These are phyloP conservation scores for Paramecium sonneborni DNA, from an alignment of 73 alveolate species.

Conservation along the genomic window DNA sequence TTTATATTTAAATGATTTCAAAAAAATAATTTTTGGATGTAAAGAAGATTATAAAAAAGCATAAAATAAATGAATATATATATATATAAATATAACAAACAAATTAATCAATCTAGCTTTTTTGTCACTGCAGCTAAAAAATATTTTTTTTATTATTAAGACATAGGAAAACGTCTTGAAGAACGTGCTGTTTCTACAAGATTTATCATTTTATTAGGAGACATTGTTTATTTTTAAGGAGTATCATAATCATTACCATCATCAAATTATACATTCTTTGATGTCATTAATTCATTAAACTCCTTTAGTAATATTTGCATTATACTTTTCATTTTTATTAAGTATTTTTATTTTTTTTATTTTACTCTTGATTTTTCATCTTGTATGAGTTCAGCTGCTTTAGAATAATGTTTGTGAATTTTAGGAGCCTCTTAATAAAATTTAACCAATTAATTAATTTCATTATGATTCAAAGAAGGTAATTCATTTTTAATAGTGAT, in stretches of 20 bases:
- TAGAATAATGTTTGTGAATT: constrained; percentile 1
- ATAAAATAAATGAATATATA: neutral
- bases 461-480: neutral
- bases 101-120: neutral
- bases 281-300: constrained; percentile 30
- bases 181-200: constrained; percentile 43
- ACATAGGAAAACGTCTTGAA: neutral
- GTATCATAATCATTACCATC: constrained; percentile 17
- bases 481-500: neutral
- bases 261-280: neutral
- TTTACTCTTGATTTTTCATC: constrained; percentile 8
- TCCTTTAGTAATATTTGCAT: constrained; percentile 2
- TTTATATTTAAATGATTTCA: constrained; percentile 43
- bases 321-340: neutral
- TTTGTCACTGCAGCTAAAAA: neutral
- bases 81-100: neutral
- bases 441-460: neutral
- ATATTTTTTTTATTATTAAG: neutral
- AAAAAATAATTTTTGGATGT: constrained; percentile 53
- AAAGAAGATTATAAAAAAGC: constrained; percentile 38
- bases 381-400: neutral
- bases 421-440: neutral
- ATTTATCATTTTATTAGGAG: constrained; percentile 21
- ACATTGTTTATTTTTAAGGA: constrained; percentile 7
- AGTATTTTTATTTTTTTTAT: constrained; percentile 25